Evolutionary conservation across 2,329 filamentous ascomycete genomes (phyloP).

Genomic region (Colletotrichum noveboracense): DNA sequence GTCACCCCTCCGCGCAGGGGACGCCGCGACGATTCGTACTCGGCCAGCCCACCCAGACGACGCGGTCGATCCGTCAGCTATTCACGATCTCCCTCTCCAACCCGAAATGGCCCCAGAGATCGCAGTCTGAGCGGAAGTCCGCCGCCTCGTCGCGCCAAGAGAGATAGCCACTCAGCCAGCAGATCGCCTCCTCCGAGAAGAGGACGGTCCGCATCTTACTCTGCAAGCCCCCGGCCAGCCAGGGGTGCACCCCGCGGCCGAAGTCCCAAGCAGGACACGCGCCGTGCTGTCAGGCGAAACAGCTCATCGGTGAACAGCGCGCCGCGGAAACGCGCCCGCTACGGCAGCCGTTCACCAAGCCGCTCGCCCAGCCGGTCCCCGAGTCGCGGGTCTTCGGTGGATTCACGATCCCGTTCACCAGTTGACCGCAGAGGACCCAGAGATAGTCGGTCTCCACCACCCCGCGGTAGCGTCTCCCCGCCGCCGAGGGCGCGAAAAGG

Average conservation of each 20-base stretch:
- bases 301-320: constrained; percentile 38
- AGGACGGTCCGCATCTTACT: constrained; percentile 27
- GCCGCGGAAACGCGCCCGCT: constrained; percentile 27
- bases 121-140: constrained; percentile 15
- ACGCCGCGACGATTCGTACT: constrained; percentile 28
- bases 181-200: constrained; percentile 28
- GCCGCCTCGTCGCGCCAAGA: constrained; percentile 25
- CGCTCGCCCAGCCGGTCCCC: constrained; percentile 11
- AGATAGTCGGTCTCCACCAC: constrained; percentile 23
- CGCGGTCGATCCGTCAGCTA: constrained; percentile 27
- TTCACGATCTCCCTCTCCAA: constrained; percentile 34
- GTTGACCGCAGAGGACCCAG: constrained; percentile 11
- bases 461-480: constrained; percentile 17
- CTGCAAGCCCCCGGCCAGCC: constrained; percentile 20
- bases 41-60: constrained; percentile 34
- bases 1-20: constrained; percentile 17
- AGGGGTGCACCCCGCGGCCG: constrained; percentile 7
- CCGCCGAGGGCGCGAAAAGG: constrained; percentile 24
- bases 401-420: constrained; percentile 28
- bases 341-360: constrained; percentile 21
- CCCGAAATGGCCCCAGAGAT: constrained; percentile 25
- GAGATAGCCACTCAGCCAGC: constrained; percentile 39
- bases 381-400: constrained; percentile 32
- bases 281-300: constrained; percentile 32
- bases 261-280: neutral